Base-by-base conservation (phyloP, 2,329 filamentous ascomycete species). In the Colletotrichum coccodes region DNA sequence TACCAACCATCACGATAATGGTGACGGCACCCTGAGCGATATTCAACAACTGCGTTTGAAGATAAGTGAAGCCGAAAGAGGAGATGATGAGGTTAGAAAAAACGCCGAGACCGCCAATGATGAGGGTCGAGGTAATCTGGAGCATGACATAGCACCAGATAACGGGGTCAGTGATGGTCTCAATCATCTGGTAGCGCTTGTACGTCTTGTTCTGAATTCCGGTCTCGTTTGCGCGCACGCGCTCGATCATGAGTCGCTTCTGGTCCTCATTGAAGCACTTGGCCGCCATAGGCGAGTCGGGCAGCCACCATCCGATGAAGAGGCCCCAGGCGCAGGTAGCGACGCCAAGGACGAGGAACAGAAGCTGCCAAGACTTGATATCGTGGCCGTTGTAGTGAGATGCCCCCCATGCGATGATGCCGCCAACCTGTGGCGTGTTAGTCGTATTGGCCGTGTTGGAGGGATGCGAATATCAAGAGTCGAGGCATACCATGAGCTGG, bases 161-260 rank as follows among this genome's bases (percentile, higher is more conserved):
- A 74, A 87, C 87, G 16, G 82, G 79, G 59, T 88, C 86, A 0
- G 83, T 66, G 3, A 82, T 71, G 0, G 80, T 76, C 68, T 88
- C 85, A 12, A 86, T 82, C 3, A 92, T 81, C 71, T 95, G 93
- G 28, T 87, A 85, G 79, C 86, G 83, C 71, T 92, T 92, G 78
- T 91, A 92, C 70, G 91, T 85, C 72, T 89, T 89, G 71, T 89
- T 92, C 3, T 90, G 91, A n/a, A 92, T 90, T 0, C 92, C 92
- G 70, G 93, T 93, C 75, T 94, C 89, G 73, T 95, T 95, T 38
- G 89, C 84, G 0, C 92, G 85, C 6, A 95, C 88, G 0, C 93
- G 86, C 72, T 94, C 92, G 28, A 94, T 82, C 0, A 91, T 91
- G 44, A 93, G 83, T 0, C 89, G 76, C 14, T 89, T 88, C 72